A percentile compares a stretch with the other conserved stretches of the same genome.
Evolutionary conservation across 345 rosid species (phyloP).

Genomic region (Carallia brachiata): DNA sequence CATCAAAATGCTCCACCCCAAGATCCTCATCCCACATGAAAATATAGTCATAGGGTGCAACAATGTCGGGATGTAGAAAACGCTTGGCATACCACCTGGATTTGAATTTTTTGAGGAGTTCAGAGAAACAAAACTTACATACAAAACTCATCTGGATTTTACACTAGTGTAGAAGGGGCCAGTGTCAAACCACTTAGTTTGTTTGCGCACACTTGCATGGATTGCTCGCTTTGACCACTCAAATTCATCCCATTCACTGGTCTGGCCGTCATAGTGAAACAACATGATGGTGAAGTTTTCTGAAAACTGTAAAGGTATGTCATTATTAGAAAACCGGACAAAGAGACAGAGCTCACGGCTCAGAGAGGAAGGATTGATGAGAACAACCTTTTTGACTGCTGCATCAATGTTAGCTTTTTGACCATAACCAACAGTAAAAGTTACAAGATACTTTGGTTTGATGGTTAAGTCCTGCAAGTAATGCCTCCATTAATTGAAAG

Average conservation of each 20-base stretch:
- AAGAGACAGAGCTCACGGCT: slow-evolving; percentile 1
- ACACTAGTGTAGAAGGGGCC: slow-evolving; percentile 5
- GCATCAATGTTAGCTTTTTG: slow-evolving; percentile 77
- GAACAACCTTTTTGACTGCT: slow-evolving; percentile 71
- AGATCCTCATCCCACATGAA: slow-evolving; percentile 99
- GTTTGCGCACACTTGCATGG: slow-evolving; percentile 79
- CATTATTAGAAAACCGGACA: slow-evolving; percentile 2
- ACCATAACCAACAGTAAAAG: slow-evolving; percentile 84
- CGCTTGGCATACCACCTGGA: slow-evolving; percentile 96
- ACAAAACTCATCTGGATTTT: not conserved
- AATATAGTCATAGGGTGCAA: slow-evolving; percentile 81
- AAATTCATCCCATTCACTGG: slow-evolving; percentile 83
- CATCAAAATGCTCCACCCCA: slow-evolving; percentile 77
- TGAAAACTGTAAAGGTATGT: slow-evolving; percentile 60
- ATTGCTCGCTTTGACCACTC: slow-evolving; percentile 94
- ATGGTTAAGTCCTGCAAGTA: slow-evolving; percentile 67
- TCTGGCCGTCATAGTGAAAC: slow-evolving; percentile 89
- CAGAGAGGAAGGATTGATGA: slow-evolving; percentile 4
- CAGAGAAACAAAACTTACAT: slow-evolving; percentile 5
- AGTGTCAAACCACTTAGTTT: slow-evolving; percentile 80
- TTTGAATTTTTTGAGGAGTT: slow-evolving; percentile 11
- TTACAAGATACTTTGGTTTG: slow-evolving; percentile 71
- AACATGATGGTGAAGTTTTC: slow-evolving; percentile 79
- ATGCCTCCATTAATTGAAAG: slow-evolving; percentile 25
- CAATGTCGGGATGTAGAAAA: slow-evolving; percentile 92